These are phyloP conservation scores for Didymella pinodella DNA, from an alignment of 2,329 filamentous ascomycete species.

Conservation along the genomic window DNA sequence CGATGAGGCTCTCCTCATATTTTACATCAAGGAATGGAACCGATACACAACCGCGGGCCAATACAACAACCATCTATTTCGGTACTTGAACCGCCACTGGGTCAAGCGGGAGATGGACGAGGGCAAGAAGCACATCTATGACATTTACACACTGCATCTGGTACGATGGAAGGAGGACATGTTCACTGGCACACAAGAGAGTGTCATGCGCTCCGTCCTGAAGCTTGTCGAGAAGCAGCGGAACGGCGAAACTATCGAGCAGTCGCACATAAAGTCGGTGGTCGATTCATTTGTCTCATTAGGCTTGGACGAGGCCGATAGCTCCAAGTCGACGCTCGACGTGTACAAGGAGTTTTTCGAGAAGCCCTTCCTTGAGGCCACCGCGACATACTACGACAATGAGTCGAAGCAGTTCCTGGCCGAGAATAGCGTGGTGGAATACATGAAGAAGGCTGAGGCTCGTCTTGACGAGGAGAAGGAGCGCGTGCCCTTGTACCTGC, in stretches of 20 bases:
- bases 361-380: conserved; percentile 86
- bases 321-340: conserved; percentile 91
- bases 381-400: conserved; percentile 83
- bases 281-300: conserved; percentile 95
- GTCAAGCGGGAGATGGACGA: conserved; percentile 99
- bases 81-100: conserved; percentile 97
- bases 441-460: conserved; percentile 98
- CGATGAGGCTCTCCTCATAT: conserved; percentile 87
- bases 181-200: conserved; percentile 81
- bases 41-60: conserved; percentile 95
- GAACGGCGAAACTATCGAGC: conserved; percentile 97
- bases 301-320: conserved; percentile 91
- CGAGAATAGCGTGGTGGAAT: conserved; percentile 97
- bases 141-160: conserved; percentile 95
- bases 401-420: conserved; percentile 95
- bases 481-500: conserved; percentile 88
- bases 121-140: conserved; percentile 97
- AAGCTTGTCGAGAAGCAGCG: conserved; percentile 97
- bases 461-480: conserved; percentile 93
- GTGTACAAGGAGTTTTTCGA: conserved; percentile 95
- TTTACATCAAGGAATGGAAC: conserved; percentile 97
- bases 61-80: conserved; percentile 96
- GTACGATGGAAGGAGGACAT: conserved; percentile 95
- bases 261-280: conserved; percentile 94
- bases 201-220: conserved; percentile 94